A percentile compares a stretch with the other conserved stretches of the same genome.
phyloP scores from a whole-genome alignment of 371 early-diverging fungal genomes.

The Rhizomucor pusillus region DNA sequence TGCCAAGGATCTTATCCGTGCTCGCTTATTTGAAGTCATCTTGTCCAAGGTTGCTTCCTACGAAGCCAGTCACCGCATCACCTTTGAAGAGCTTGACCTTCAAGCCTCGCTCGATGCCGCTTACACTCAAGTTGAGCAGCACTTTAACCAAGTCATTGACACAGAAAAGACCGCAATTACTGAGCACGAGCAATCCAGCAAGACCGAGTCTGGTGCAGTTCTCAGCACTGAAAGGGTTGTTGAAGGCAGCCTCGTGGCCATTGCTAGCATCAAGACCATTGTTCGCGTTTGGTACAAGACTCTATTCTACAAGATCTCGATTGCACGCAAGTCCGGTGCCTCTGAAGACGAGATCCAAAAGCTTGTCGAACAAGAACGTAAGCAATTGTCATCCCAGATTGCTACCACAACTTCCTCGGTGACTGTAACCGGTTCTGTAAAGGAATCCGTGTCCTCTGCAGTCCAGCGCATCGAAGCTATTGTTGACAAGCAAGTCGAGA shows the following conservation, averaged over 20 bases:
- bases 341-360: constrained; percentile 33
- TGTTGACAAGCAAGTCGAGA: constrained; percentile 17
- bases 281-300: constrained; percentile 33
- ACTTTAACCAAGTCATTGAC: constrained; percentile 16
- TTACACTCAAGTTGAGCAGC: constrained; percentile 24
- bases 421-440: constrained; percentile 17
- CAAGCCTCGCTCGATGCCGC: constrained; percentile 15
- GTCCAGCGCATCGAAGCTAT: constrained; percentile 22
- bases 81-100: constrained; percentile 19
- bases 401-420: constrained; percentile 11
- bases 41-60: constrained; percentile 17
- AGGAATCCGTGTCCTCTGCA: constrained; percentile 24
- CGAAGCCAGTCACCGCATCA: constrained; percentile 13
- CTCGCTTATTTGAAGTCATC: constrained; percentile 29
- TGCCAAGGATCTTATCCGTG: constrained; percentile 35
- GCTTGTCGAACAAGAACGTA: constrained; percentile 22
- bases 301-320: constrained; percentile 17
- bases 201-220: not conserved
- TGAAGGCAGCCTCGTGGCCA: constrained; percentile 12
- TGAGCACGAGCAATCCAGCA: too few relatives aligned
- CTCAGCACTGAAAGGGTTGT: not conserved
- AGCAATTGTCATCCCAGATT: constrained; percentile 20
- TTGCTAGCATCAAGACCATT: constrained; percentile 30
- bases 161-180: too few relatives aligned
- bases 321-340: constrained; percentile 25